These are phyloP conservation scores for Isabelozyma heimii DNA, from an alignment of 805 yeast species.

Conservation along the genomic window DNA sequence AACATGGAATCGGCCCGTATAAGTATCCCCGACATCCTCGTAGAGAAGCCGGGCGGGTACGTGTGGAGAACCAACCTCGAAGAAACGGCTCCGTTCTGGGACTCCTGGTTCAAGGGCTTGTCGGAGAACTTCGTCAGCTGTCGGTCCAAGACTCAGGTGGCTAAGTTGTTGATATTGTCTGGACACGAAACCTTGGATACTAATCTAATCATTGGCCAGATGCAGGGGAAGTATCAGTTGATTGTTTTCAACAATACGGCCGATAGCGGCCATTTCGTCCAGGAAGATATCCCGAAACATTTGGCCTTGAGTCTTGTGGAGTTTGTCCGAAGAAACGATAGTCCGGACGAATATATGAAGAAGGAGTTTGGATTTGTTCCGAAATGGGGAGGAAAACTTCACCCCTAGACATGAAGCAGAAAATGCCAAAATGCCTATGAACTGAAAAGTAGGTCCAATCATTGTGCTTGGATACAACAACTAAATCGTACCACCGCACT, in stretches of 20 bases:
- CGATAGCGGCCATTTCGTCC: slow-evolving; percentile 84
- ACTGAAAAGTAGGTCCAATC: no score
- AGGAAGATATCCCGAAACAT: slow-evolving; percentile 80
- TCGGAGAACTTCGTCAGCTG: slow-evolving; percentile 48
- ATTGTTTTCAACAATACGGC: slow-evolving; percentile 62
- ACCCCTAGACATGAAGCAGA: slow-evolving; percentile 12
- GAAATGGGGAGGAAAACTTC: slow-evolving; percentile 36
- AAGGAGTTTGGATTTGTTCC: slow-evolving; percentile 30
- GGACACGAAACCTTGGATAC: slow-evolving; percentile 89
- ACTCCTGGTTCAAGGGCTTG: slow-evolving; percentile 73
- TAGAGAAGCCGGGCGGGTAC: slow-evolving; percentile 15
- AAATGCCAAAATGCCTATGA: no score
- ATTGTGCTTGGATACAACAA: no score
- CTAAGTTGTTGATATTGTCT: slow-evolving; percentile 76
- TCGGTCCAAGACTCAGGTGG: slow-evolving; percentile 29
- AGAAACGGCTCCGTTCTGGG: slow-evolving; percentile 70
- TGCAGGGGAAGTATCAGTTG: slow-evolving; percentile 96
- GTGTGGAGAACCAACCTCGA: slow-evolving; percentile 67
- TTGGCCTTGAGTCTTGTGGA: slow-evolving; percentile 56
- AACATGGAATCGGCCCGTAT: slow-evolving; percentile 62
- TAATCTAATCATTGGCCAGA: slow-evolving; percentile 86
- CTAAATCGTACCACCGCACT: no score
- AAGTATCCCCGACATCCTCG: slow-evolving; percentile 73
- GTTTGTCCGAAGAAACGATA: slow-evolving; percentile 46
- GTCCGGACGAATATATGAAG: slow-evolving; percentile 26